Conservation (phyloP, 192 early-diverging fungal genomes). For the Piromyces finnis region DNA sequence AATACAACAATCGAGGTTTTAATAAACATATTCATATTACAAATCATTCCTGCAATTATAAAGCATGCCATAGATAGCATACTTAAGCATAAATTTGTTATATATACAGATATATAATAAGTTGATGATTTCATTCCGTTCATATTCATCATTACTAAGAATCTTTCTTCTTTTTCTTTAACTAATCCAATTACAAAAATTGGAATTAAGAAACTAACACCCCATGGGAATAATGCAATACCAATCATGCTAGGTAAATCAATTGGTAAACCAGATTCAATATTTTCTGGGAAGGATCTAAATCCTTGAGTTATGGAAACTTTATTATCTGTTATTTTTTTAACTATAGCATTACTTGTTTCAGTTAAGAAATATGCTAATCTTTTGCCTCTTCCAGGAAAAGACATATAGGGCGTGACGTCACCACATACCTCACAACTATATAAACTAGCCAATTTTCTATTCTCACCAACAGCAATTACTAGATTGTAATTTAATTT, state of each 20-base stretch:
- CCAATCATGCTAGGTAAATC: constrained; percentile 35
- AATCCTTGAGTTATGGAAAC: constrained; percentile 40
- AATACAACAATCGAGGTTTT: constrained; percentile 25
- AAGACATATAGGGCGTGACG: background rate
- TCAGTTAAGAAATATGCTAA: background rate
- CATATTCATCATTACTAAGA: constrained; percentile 57
- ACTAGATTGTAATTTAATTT: background rate
- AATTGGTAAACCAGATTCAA: background rate
- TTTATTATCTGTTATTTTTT: background rate
- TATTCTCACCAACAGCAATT: background rate
- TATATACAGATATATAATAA: no score
- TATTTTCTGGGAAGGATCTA: constrained; percentile 25
- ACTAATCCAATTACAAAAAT: constrained; percentile 51
- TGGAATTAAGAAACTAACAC: constrained; percentile 39
- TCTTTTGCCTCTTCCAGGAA: background rate
- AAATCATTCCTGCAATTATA: no score
- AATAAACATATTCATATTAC: constrained; percentile 15
- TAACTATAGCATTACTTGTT: background rate
- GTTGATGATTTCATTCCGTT: background rate
- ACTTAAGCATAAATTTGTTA: constrained; percentile 3
- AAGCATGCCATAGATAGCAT: no score
- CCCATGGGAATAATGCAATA: constrained; percentile 51
- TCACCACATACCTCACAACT: background rate
- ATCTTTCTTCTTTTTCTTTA: constrained; percentile 51
- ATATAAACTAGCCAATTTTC: background rate